Evolutionary conservation across 2,329 filamentous ascomycete genomes (phyloP).

Genomic region (Neobulgaria alba): DNA sequence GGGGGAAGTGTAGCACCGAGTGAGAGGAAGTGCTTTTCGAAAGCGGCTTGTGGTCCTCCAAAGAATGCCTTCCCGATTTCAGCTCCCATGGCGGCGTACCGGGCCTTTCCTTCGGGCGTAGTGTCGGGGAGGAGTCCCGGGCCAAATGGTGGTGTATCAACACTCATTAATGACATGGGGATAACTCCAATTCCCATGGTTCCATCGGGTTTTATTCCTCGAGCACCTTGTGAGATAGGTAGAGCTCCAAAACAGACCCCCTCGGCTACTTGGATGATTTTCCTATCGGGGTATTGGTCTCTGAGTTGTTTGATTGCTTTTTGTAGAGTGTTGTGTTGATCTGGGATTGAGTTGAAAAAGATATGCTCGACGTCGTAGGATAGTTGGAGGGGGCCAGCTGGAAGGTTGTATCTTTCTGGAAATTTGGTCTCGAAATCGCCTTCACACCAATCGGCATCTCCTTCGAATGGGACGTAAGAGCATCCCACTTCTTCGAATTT

Average conservation of each 20-base stretch:
- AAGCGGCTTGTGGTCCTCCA: slow-evolving; percentile 1
- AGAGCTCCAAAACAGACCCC: slow-evolving; percentile 31
- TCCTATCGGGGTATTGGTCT: slow-evolving; percentile 27
- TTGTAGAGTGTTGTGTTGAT: slow-evolving; percentile 29
- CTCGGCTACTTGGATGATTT: slow-evolving; percentile 38
- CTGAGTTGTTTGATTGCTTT: slow-evolving; percentile 30
- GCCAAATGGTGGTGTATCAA: slow-evolving; percentile 33
- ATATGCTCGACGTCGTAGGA: slow-evolving; percentile 29
- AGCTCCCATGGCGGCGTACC: slow-evolving; percentile 27
- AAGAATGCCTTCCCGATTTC: slow-evolving; percentile 16
- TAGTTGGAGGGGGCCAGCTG: slow-evolving; percentile 24
- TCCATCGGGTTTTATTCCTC: slow-evolving; percentile 31
- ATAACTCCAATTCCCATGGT: slow-evolving; percentile 34
- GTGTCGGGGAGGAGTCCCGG: slow-evolving; percentile 33
- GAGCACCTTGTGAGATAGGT: slow-evolving; percentile 33
- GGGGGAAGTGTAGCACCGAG: slow-evolving; percentile 26
- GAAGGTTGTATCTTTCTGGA: slow-evolving; percentile 10
- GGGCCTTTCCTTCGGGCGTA: slow-evolving; percentile 29
- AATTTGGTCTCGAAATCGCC: slow-evolving; percentile 20
- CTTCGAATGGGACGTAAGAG: slow-evolving; percentile 28
- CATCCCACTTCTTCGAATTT: slow-evolving; percentile 32
- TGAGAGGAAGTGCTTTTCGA: slow-evolving; percentile 16
- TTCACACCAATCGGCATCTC: slow-evolving; percentile 21
- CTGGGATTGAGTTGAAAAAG: slow-evolving; percentile 30
- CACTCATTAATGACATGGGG: slow-evolving; percentile 31